Evolutionary conservation across 257 asterid species (phyloP).

Genomic region (Nicotiana undulata): DNA sequence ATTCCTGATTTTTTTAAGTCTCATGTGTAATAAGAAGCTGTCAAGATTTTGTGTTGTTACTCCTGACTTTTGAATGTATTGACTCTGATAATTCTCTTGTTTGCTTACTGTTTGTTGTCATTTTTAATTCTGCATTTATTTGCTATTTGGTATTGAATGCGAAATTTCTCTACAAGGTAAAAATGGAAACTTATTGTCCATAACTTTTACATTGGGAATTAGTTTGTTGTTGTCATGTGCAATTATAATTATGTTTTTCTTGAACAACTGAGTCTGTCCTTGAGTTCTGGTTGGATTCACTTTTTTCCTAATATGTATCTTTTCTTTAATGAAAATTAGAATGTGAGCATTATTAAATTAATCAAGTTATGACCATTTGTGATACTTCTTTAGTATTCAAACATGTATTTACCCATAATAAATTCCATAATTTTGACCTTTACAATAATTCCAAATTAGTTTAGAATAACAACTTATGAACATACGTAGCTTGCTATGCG

Average conservation of each 20-base stretch:
- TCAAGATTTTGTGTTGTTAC: not conserved
- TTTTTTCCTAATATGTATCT: too few relatives aligned
- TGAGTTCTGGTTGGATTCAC: not conserved
- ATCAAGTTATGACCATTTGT: too few relatives aligned
- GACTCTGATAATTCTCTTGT: not conserved
- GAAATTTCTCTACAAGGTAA: not conserved
- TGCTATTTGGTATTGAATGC: not conserved
- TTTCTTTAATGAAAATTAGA: too few relatives aligned
- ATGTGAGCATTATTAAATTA: too few relatives aligned
- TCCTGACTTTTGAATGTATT: not conserved
- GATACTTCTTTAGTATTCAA: too few relatives aligned
- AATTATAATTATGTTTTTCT: not conserved
- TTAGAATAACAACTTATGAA: too few relatives aligned
- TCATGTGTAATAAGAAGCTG: not conserved
- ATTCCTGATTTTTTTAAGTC: too few relatives aligned
- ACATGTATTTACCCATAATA: too few relatives aligned
- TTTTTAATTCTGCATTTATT: not conserved
- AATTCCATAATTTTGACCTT: too few relatives aligned
- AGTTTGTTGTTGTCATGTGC: not conserved
- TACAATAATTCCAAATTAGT: too few relatives aligned
- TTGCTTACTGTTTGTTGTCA: not conserved
- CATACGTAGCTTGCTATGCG: too few relatives aligned
- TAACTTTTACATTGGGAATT: not conserved
- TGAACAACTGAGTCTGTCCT: not conserved
- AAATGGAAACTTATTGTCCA: not conserved